Percentiles rank a stretch among this genome's conserved stretches.
These are phyloP conservation scores for Lagenidium sp. DNA, from an alignment of 352 stramenopile species.

Conservation along the genomic window DNA sequence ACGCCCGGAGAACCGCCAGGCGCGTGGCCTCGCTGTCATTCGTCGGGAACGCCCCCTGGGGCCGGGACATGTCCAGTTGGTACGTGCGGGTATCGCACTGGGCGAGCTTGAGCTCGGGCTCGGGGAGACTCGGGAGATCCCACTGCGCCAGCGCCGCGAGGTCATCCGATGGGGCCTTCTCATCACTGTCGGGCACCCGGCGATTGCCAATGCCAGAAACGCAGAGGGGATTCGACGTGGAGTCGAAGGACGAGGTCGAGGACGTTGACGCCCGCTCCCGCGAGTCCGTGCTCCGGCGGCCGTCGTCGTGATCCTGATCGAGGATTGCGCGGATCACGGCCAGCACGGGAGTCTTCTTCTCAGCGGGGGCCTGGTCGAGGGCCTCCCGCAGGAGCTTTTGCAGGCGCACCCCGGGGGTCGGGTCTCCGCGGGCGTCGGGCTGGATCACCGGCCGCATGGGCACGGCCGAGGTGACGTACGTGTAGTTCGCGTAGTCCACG, in stretches of 20 bases:
- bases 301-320: constrained; percentile 16
- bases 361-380: constrained; percentile 12
- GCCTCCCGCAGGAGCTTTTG: constrained; percentile 24
- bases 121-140: constrained; percentile 12
- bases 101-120: constrained; percentile 28
- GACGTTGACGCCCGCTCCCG: too few species aligned
- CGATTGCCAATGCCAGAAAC: neutral
- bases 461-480: constrained; percentile 14
- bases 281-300: neutral
- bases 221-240: neutral
- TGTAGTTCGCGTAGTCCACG: constrained; percentile 38
- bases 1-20: constrained; percentile 28
- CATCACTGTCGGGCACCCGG: neutral
- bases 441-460: constrained; percentile 17
- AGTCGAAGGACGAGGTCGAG: neutral
- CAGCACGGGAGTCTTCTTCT: constrained; percentile 24
- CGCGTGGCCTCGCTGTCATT: constrained; percentile 33
- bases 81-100: constrained; percentile 36
- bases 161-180: neutral
- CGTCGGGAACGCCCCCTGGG: constrained; percentile 16
- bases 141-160: neutral
- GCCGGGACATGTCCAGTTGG: constrained; percentile 7
- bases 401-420: constrained; percentile 16
- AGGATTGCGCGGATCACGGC: constrained; percentile 31
- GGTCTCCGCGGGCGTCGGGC: constrained; percentile 8